A percentile compares a stretch with the other conserved stretches of the same genome.
Evolutionary conservation across 495 filamentous ascomycete genomes (phyloP).

Genomic region (Annulohypoxylon nitens): DNA sequence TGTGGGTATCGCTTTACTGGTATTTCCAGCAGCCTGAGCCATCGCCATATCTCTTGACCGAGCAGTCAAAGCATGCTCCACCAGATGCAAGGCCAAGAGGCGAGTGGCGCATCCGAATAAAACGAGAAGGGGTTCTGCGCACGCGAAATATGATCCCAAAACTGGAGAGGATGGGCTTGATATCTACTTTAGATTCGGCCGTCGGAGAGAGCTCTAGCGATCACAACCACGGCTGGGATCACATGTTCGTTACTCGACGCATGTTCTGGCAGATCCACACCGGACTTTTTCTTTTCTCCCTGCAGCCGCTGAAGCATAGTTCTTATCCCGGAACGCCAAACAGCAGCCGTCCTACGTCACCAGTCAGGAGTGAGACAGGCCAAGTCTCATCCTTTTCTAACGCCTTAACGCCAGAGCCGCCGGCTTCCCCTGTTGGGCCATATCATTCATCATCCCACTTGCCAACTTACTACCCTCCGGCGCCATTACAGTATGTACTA

Average conservation of each 20-base stretch:
- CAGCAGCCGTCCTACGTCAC: slow-evolving; percentile 70
- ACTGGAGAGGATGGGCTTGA: slow-evolving; percentile 91
- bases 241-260: slow-evolving; percentile 84
- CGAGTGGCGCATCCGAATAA: slow-evolving; percentile 90
- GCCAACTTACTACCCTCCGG: slow-evolving; percentile 90
- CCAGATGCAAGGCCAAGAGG: slow-evolving; percentile 78
- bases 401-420: slow-evolving; percentile 48
- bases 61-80: slow-evolving; percentile 74
- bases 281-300: slow-evolving; percentile 86
- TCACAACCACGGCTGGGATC: slow-evolving; percentile 73
- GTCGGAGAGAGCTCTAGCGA: slow-evolving; percentile 77
- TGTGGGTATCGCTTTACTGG: slow-evolving; percentile 95
- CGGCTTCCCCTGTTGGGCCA: slow-evolving; percentile 66
- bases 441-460: slow-evolving; percentile 84
- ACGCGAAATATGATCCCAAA: slow-evolving; percentile 86
- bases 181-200: slow-evolving; percentile 79
- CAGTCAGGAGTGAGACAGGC: slow-evolving; percentile 62
- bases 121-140: slow-evolving; percentile 86
- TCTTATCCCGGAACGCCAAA: slow-evolving; percentile 69
- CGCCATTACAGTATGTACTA: slow-evolving; percentile 82
- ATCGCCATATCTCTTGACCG: slow-evolving; percentile 66
- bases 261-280: slow-evolving; percentile 95
- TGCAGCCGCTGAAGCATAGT: slow-evolving; percentile 68
- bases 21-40: slow-evolving; percentile 89
- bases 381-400: slow-evolving; percentile 26